Evolutionary conservation across 2,329 filamentous ascomycete species (phyloP).

Genomic region (Thielaviopsis euricoi): DNA sequence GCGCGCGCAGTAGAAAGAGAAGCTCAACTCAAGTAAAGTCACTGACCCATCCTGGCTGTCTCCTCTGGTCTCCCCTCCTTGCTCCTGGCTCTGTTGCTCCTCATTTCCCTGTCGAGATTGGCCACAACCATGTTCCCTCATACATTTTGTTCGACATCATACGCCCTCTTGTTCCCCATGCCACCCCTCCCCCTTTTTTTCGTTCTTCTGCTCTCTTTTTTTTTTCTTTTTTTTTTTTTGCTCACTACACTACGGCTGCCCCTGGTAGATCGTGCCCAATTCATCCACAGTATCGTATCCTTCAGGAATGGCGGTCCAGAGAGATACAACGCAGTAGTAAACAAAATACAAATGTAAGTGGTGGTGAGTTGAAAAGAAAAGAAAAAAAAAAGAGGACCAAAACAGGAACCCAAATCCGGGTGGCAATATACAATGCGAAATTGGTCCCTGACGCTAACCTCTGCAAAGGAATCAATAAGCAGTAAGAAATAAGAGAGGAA

Average conservation of each 20-base stretch:
- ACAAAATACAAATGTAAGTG: neutral
- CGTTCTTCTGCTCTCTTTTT: neutral
- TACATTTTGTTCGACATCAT: neutral
- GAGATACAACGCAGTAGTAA: neutral
- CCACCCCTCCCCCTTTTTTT: neutral
- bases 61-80: neutral
- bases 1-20: too few relatives aligned
- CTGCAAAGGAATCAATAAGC: too few relatives aligned
- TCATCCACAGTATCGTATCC: neutral
- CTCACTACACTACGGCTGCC: neutral
- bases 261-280: neutral
- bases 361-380: too few relatives aligned
- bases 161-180: neutral
- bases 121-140: neutral
- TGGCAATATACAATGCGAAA: neutral
- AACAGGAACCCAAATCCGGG: too few relatives aligned
- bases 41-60: neutral
- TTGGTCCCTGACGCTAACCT: neutral
- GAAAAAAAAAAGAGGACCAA: neutral
- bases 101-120: neutral
- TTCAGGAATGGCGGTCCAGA: neutral
- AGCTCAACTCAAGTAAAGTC: too few relatives aligned
- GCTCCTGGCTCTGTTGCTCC: neutral
- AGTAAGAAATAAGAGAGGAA: too few relatives aligned
- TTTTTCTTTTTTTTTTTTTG: neutral